Evolutionary conservation across 2,329 filamentous ascomycete species (phyloP), one percentile per base, ranked within the genome.

Genomic region (Penicillium thymicola): DNA sequence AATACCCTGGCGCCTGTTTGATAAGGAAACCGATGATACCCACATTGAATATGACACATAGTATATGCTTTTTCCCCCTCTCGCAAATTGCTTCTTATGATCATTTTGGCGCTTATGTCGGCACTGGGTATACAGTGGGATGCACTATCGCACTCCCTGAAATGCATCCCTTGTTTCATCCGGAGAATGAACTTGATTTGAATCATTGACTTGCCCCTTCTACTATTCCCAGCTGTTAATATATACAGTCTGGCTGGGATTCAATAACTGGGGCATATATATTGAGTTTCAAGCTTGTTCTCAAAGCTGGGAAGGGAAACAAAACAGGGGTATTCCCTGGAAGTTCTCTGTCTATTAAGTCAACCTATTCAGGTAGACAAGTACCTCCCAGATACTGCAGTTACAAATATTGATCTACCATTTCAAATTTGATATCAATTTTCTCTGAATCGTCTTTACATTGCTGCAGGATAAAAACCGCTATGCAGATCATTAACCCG

Each of bases 81-180:
- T 47, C 23, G 46, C 10, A 7, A 30, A 43, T 32, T 37, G 21
- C 11, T 28, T 41, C 5, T 28, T 23, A 9, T 21, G 11, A 16
- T 41, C 8, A 18, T 49, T 37, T 46, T 18, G 14, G 30, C n/a
- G 5, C 18, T 49, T 47, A 3, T 25, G 21, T 51, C 34, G 30
- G 47, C 16, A 53, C 60, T 63, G 63, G 65, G 64, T 65, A 60
- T 30, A 60, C 57, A 65, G 57, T 65, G 63, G 65, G 65, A 42
- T 67, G 55, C 54, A 63, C 44, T 59, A 41, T 54, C 55, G 41
- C 47, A 13, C 27, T 40, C 58, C 54, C 54, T 67, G 57, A 53
- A 56, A 46, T 65, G 61, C 47, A 59, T 63, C 65, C 60, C 58
- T 66, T 58, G 64, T 66, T 23, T 65, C 50, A 63, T 66, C 68